A percentile compares a stretch with the other conserved stretches of the same genome.
Evolutionary conservation across 2,329 filamentous ascomycete genomes (phyloP).

Genomic region (Tricladium varicosporioides): DNA sequence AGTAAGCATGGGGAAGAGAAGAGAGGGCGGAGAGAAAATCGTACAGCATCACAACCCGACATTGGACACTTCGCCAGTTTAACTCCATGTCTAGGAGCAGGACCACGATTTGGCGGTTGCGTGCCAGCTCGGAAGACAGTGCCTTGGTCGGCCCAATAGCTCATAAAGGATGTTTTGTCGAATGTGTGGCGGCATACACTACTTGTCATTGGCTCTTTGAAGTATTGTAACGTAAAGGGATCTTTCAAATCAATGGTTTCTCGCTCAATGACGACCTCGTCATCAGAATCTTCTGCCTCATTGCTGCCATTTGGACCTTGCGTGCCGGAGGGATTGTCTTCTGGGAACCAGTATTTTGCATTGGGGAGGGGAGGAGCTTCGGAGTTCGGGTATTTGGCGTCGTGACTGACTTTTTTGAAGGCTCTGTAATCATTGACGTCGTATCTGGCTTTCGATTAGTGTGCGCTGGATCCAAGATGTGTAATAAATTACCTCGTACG

Average conservation of each 20-base stretch:
- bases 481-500: constrained; percentile 38
- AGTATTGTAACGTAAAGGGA: constrained; percentile 62
- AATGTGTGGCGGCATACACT: constrained; percentile 70
- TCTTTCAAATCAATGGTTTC: constrained; percentile 67
- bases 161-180: constrained; percentile 61
- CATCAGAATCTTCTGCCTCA: constrained; percentile 40
- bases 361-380: constrained; percentile 52
- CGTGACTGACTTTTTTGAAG: constrained; percentile 62
- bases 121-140: constrained; percentile 2
- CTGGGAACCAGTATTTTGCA: constrained; percentile 59
- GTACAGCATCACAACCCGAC: constrained; percentile 60
- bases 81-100: background rate
- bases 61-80: constrained; percentile 58
- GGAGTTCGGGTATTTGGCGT: constrained; percentile 53
- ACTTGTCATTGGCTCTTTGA: constrained; percentile 66
- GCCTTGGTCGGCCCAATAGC: constrained; percentile 36
- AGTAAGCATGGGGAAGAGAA: too few relatives aligned
- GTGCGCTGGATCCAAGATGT: background rate
- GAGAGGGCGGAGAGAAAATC: constrained; percentile 17
- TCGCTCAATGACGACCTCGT: constrained; percentile 62
- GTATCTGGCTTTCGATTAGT: constrained; percentile 43
- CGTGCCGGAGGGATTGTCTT: constrained; percentile 17
- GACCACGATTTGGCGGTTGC: background rate
- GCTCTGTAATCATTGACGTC: constrained; percentile 57
- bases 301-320: constrained; percentile 17